Evolutionary conservation across 2,329 filamentous ascomycete genomes (phyloP).

Genomic region (Westerdykella ornata): DNA sequence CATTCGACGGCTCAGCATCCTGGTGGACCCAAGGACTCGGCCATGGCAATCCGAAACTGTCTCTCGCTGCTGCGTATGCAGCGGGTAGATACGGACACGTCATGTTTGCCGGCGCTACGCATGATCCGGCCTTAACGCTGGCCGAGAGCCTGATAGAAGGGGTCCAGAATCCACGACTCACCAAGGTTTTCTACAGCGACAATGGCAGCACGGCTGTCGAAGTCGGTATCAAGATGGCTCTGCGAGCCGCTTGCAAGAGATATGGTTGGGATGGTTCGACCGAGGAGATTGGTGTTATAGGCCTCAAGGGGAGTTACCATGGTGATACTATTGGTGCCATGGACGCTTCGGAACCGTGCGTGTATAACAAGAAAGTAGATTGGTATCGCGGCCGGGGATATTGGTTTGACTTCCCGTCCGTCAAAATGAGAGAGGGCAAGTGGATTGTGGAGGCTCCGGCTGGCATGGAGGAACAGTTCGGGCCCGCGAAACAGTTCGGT

Average conservation of each 20-base stretch:
- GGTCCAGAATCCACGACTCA: slow-evolving; percentile 58
- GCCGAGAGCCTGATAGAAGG: slow-evolving; percentile 57
- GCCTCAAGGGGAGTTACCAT: slow-evolving; percentile 74
- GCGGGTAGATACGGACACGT: slow-evolving; percentile 81
- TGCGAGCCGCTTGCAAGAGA: slow-evolving; percentile 59
- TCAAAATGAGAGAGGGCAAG: slow-evolving; percentile 58
- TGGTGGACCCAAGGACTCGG: slow-evolving; percentile 91
- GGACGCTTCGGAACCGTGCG: slow-evolving; percentile 72
- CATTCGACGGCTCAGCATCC: slow-evolving; percentile 77
- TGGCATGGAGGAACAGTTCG: slow-evolving; percentile 44
- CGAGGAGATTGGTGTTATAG: slow-evolving; percentile 60
- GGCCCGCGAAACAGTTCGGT: slow-evolving; percentile 33
- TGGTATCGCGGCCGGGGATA: slow-evolving; percentile 75
- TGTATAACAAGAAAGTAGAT: slow-evolving; percentile 75
- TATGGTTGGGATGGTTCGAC: slow-evolving; percentile 58
- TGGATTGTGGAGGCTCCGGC: slow-evolving; percentile 59
- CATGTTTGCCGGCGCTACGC: slow-evolving; percentile 77
- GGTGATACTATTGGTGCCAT: slow-evolving; percentile 85
- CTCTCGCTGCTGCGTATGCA: slow-evolving; percentile 71
- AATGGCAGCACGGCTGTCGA: slow-evolving; percentile 80
- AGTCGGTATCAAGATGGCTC: slow-evolving; percentile 78
- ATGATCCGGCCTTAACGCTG: slow-evolving; percentile 66
- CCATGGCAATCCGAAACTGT: slow-evolving; percentile 65
- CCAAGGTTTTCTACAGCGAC: slow-evolving; percentile 73
- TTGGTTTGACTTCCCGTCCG: slow-evolving; percentile 74